Base-by-base conservation (phyloP, 2,329 filamentous ascomycete species). In the Helotiales sp. region DNA sequence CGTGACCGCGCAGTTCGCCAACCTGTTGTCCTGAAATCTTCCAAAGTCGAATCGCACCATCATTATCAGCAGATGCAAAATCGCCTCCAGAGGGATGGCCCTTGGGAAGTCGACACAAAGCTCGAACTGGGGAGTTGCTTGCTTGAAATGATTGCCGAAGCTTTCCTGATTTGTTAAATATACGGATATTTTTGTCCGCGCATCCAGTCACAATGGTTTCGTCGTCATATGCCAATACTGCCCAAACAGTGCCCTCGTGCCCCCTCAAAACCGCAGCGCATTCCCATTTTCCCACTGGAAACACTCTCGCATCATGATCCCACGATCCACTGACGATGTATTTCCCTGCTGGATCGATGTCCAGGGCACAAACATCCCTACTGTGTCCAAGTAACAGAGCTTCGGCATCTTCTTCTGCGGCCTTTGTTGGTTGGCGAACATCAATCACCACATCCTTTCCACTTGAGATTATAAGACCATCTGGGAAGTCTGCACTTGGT, bases 51-150 rank as follows among this genome's bases (percentile, higher is more conserved):
- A 99, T 91, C 22, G 94, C 83, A 30, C 93, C 93, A 76, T 99
- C 96, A 75, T 98, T 99, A 73, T 93, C 93, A 17, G 96, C 94
- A 50, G 94, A 97, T 54, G 94, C 96, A 77, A 99, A 94, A n/a
- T 97, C 90, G 20, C 93, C 95, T 13, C 92, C 92, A 24, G 90
- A 94, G 17, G 90, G 85, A 77, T 97, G 92, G 28, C 87, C 87
- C 26, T 83, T 78, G 0, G 93, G 90, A n/a, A 98, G 82, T 73
- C 88, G 89, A 79, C 92, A 95, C 10, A 99, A 84, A n/a, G 94
- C 93, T 68, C 96, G 89, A 61, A 98, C 91, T 40, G 96, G 91
- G 73, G 97, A 93, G 28, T 89, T 88, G 54, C 92, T 93, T 62
- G 91, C 89, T 72, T 89, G 84, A 67, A 91, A 86, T 1, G 86